These are phyloP conservation scores for Endoconidiophora polonica DNA, from an alignment of 2,329 filamentous ascomycete species.

Conservation along the genomic window DNA sequence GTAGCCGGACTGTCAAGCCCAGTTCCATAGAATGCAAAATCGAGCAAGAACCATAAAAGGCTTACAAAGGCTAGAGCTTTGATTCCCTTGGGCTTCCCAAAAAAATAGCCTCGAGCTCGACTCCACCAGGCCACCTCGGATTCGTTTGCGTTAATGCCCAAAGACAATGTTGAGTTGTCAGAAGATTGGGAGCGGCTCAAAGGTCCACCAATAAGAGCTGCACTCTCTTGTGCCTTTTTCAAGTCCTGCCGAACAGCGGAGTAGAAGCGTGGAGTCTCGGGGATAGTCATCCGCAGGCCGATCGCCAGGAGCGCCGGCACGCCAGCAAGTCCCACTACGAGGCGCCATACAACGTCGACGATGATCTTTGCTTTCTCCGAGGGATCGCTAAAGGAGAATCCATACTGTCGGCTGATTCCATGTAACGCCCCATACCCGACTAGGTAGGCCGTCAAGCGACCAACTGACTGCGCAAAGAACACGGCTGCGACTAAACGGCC, in stretches of 20 bases:
- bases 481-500: conserved; percentile 18
- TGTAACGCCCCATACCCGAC: conserved; percentile 31
- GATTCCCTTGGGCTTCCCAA: conserved; percentile 17
- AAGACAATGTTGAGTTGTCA: conserved; percentile 8
- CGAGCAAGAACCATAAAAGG: conserved; percentile 35
- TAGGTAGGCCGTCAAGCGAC: conserved; percentile 33
- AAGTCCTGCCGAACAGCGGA: conserved; percentile 13
- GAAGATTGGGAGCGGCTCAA: conserved; percentile 5
- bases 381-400: conserved; percentile 4
- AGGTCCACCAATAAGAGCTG: conserved; percentile 6
- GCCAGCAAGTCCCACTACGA: conserved; percentile 31
- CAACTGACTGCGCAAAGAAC: conserved; percentile 20
- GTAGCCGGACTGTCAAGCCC: conserved; percentile 28
- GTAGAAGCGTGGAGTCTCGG: conserved; percentile 28
- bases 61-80: conserved; percentile 26
- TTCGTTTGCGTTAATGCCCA: neutral
- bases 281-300: conserved; percentile 31
- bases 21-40: conserved; percentile 38
- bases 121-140: conserved; percentile 9
- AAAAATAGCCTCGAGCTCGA: conserved; percentile 12
- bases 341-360: conserved; percentile 32
- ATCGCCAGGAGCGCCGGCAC: conserved; percentile 30
- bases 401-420: conserved; percentile 8
- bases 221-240: conserved; percentile 16
- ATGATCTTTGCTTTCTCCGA: conserved; percentile 15